Base-by-base conservation (phyloP, 129 eudicot genomes). In the Gnaphalium uliginosum region DNA sequence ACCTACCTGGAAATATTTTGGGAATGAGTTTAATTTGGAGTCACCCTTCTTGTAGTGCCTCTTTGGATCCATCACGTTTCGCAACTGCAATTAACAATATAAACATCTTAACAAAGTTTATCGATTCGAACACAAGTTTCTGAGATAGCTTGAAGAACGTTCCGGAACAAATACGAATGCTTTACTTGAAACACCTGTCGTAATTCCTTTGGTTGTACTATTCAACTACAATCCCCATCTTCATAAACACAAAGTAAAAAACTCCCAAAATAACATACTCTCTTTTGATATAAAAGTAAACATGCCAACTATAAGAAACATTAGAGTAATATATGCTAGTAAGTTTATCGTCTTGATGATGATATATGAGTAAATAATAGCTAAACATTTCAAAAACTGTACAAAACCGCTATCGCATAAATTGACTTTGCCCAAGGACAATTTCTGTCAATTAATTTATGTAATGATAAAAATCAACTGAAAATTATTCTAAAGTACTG, bases 1-100 rank as follows among this genome's bases (percentile, higher is more conserved):
- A 48, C 56, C 41, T 35, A 79, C 98, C 90, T 94, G 99, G 86
- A 94, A 90, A 81, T 94, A 89, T 75, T 91, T 94, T 43, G 99
- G 97, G n/a, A n/a, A n/a, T n/a, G n/a, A n/a, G n/a, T n/a, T n/a
- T 29, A 83, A 87, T 78, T 84, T 93, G 3, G 89, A 25, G 68
- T 89, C 96, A 57, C 90, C 89, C 83, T 89, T 91, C 93, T 90
- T 91, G 84, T 94, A 94, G 78, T 94, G 99, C 77, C 99, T 91
- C 85, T 91, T 94, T 1, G 99, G 99, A 83, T 94, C 99, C 48
- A 94, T 80, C 74, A 86, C 97, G 57, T 83, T 65, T 78, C 99
- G 83, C 89, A 94, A 74, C 99, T 93, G 81, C 25, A 81, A 61
- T 43, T 10, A 9, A 43, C 50, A 43, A 2, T n/a, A 43, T 43